Evolutionary conservation across 1,284 basidiomycete species (phyloP).

Genomic region (Meripilus lineatus): DNA sequence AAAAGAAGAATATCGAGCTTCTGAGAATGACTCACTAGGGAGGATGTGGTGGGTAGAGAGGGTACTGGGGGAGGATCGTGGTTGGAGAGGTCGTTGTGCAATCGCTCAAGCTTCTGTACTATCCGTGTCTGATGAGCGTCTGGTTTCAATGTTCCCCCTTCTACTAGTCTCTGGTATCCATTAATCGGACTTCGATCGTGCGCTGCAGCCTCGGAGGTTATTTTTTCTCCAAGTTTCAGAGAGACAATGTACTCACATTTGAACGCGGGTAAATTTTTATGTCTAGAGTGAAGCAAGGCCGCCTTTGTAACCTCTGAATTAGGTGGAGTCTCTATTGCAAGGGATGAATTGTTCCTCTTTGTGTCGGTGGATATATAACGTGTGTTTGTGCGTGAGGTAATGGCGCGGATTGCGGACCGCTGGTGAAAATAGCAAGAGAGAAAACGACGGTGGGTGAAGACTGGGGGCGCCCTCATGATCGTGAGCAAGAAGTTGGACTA

Average conservation of each 20-base stretch:
- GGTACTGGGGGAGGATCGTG: constrained; percentile 72
- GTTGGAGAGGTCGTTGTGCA: constrained; percentile 69
- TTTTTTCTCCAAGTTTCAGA: neutral
- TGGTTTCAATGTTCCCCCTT: constrained; percentile 63
- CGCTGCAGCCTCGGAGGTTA: neutral
- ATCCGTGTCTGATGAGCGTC: constrained; percentile 87
- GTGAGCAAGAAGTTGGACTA: no score
- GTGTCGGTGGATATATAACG: constrained; percentile 1
- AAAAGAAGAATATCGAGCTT: neutral
- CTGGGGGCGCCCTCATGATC: neutral
- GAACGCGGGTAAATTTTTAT: neutral
- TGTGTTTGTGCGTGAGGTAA: neutral
- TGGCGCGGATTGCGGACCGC: neutral
- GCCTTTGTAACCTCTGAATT: neutral
- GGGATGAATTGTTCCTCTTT: constrained; percentile 3
- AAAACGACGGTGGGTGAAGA: neutral
- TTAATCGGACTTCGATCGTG: constrained; percentile 43
- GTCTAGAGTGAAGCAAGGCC: neutral
- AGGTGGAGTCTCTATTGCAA: neutral
- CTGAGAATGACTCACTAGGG: constrained; percentile 17
- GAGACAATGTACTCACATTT: neutral
- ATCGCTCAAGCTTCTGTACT: constrained; percentile 73
- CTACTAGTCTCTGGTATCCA: constrained; percentile 75
- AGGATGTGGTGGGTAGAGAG: constrained; percentile 28
- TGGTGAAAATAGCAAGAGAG: constrained; percentile 2